phyloP scores from a whole-genome alignment of 371 early-diverging fungal species.

The Catenaria anguillulae region DNA sequence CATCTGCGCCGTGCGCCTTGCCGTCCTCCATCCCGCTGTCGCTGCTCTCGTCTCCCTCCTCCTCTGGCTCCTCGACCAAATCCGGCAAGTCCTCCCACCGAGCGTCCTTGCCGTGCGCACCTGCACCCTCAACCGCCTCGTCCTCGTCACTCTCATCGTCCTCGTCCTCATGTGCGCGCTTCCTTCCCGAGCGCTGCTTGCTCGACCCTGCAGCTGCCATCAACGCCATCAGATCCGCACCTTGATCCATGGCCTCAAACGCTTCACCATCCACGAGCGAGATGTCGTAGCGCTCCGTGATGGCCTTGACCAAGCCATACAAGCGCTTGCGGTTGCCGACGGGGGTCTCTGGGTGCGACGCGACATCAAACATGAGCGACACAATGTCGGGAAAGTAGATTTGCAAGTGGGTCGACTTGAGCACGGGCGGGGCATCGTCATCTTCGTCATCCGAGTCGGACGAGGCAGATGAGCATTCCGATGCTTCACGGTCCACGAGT shows the following conservation, averaged over 20 bases:
- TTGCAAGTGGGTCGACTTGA: neutral
- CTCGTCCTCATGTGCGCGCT: neutral
- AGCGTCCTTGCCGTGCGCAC: neutral
- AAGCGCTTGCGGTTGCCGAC: slow-evolving; percentile 1
- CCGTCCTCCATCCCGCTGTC: too few relatives aligned
- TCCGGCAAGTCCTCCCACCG: neutral
- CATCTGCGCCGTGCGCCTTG: neutral
- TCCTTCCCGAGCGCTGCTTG: neutral
- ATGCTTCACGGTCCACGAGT: neutral
- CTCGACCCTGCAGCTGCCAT: neutral
- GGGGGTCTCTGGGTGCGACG: neutral
- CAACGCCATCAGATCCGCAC: neutral
- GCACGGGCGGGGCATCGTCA: neutral
- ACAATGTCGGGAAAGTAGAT: slow-evolving; percentile 5
- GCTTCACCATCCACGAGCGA: neutral
- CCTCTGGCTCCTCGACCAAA: neutral
- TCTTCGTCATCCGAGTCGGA: neutral
- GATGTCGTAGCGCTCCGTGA: neutral
- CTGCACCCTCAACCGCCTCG: neutral
- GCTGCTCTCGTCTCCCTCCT: neutral
- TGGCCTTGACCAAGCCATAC: neutral
- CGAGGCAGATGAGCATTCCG: neutral
- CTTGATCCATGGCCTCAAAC: neutral
- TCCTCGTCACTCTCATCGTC: neutral
- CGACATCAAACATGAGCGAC: neutral